Percentiles rank a stretch among this genome's conserved stretches.
Evolutionary conservation across 257 asterid genomes (phyloP).

Genomic region (Plectranthus barbatus): DNA sequence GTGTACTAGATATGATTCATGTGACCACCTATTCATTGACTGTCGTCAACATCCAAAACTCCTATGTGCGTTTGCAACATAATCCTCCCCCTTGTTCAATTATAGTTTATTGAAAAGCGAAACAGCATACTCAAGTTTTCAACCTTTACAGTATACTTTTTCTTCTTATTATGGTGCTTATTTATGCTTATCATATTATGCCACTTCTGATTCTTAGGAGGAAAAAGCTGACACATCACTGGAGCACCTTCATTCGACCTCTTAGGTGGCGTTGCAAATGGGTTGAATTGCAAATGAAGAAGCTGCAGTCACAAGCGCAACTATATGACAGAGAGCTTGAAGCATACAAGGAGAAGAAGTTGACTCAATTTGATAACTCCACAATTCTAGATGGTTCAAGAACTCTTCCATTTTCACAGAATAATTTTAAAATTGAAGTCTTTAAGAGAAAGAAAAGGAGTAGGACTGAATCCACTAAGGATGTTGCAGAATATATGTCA

Average conservation of each 20-base stretch:
- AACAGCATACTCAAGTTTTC: background rate
- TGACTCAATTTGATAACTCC: constrained; percentile 11
- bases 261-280: constrained; percentile 71
- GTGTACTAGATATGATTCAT: no score
- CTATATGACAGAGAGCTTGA: constrained; percentile 40
- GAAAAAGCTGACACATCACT: constrained; percentile 40
- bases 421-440: constrained; percentile 12
- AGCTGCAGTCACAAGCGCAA: constrained; percentile 32
- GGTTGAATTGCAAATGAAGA: constrained; percentile 51
- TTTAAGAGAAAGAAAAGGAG: constrained; percentile 43
- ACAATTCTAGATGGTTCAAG: constrained; percentile 21
- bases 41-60: no score
- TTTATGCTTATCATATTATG: background rate
- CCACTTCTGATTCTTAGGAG: constrained; percentile 31
- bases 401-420: constrained; percentile 19
- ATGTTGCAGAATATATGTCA: constrained; percentile 38
- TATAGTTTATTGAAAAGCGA: background rate
- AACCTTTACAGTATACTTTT: background rate
- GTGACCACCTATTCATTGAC: no score
- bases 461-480: constrained; percentile 31
- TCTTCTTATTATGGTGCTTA: background rate
- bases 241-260: constrained; percentile 48
- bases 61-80: no score
- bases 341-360: constrained; percentile 19
- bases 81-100: no score